Evolutionary conservation across 1,284 basidiomycete genomes (phyloP).

Genomic region (Rhizoctonia solani): DNA sequence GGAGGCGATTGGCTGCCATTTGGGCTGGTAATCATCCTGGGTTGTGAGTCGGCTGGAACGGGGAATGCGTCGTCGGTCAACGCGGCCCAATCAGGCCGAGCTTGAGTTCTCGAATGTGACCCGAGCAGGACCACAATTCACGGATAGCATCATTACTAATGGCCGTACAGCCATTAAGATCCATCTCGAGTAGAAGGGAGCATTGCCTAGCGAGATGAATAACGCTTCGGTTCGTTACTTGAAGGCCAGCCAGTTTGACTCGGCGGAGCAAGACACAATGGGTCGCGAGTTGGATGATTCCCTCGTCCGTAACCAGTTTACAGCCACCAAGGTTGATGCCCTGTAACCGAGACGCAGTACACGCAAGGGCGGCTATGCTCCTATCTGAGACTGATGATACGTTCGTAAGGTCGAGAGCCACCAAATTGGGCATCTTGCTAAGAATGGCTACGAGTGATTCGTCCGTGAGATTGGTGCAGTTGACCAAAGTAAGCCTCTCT

Average conservation of each 20-base stretch:
- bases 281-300: constrained; percentile 75
- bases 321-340: constrained; percentile 93
- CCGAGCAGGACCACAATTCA: constrained; percentile 80
- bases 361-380: constrained; percentile 72
- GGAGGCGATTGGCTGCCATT: constrained; percentile 16
- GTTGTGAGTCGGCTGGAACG: constrained; percentile 49
- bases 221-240: constrained; percentile 81
- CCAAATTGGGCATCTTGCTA: constrained; percentile 70
- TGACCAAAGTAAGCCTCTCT: constrained; percentile 90
- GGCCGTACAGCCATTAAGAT: constrained; percentile 81
- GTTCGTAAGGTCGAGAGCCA: constrained; percentile 87
- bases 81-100: constrained; percentile 73
- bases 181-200: constrained; percentile 90
- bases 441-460: constrained; percentile 71
- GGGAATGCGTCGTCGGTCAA: constrained; percentile 91
- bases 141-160: constrained; percentile 81
- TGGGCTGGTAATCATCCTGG: constrained; percentile 47
- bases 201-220: constrained; percentile 80
- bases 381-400: constrained; percentile 71
- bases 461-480: constrained; percentile 75
- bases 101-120: constrained; percentile 88
- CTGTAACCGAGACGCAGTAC: constrained; percentile 76
- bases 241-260: constrained; percentile 83
- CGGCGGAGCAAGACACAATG: constrained; percentile 80
- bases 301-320: constrained; percentile 76